phyloP scores from a whole-genome alignment of 2,329 filamentous ascomycete genomes.

The Diaporthe capsici region DNA sequence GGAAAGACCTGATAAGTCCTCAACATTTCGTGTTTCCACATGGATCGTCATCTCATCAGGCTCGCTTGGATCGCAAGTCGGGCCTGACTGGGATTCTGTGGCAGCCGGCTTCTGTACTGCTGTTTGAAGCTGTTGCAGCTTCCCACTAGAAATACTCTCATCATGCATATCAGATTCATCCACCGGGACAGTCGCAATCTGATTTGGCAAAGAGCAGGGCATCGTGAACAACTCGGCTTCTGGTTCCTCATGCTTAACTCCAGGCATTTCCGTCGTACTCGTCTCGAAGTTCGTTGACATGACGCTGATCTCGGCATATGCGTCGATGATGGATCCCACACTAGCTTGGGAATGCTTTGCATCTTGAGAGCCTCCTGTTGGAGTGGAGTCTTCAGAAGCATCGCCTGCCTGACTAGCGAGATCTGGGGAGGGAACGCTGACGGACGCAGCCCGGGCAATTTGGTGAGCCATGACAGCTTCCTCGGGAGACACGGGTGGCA shows the following conservation, averaged over 20 bases:
- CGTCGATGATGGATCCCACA: slow-evolving; percentile 35
- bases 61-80: not conserved
- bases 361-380: not conserved
- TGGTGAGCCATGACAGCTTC: not conserved
- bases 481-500: not conserved
- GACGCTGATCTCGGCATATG: slow-evolving; percentile 17
- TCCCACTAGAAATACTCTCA: not conserved
- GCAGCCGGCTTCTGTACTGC: not conserved
- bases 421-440: not conserved
- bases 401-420: not conserved
- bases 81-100: not conserved
- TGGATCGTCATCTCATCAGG: not conserved
- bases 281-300: not conserved
- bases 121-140: not conserved
- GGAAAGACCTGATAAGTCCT: not conserved
- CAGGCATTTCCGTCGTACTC: not conserved
- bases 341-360: slow-evolving; percentile 20
- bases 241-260: not conserved
- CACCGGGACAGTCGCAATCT: not conserved
- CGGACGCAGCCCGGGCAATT: not conserved
- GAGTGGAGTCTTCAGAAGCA: not conserved
- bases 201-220: not conserved
- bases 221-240: not conserved
- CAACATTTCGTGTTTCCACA: not conserved
- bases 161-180: not conserved